Conservation (phyloP, 2,329 filamentous ascomycete species). For the Verticillium zaregamsianum region DNA sequence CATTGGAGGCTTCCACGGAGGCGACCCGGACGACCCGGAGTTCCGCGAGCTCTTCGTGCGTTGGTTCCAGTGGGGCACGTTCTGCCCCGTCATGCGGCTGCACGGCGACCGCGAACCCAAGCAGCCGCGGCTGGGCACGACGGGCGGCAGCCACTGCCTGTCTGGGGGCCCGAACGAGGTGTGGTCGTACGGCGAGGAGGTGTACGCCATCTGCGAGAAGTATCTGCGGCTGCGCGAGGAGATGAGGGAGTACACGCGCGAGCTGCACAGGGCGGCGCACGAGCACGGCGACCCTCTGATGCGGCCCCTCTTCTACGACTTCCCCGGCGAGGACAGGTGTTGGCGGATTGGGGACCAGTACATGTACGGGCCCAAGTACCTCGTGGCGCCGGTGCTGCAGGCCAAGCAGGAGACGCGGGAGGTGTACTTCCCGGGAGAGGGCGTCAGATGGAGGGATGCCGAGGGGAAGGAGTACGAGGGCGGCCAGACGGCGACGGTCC, state of each 20-base stretch:
- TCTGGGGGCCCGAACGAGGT: conserved; percentile 58
- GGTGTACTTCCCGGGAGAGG: conserved; percentile 47
- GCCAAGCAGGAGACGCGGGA: conserved; percentile 36
- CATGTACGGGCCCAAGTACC: conserved; percentile 58
- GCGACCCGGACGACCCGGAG: conserved; percentile 46
- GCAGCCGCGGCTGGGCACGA: conserved; percentile 19
- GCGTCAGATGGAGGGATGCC: conserved; percentile 6
- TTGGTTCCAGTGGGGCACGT: conserved; percentile 68
- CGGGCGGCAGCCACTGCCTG: conserved; percentile 23
- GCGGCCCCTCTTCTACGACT: conserved; percentile 59
- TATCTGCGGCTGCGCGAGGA: conserved; percentile 56
- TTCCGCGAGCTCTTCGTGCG: conserved; percentile 62
- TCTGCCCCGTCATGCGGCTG: conserved; percentile 63
- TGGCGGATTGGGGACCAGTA: conserved; percentile 61
- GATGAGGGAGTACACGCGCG: conserved; percentile 53
- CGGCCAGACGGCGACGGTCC: conserved; percentile 7
- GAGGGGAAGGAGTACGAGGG: conserved; percentile 9
- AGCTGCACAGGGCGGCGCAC: conserved; percentile 56
- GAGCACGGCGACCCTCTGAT: conserved; percentile 58
- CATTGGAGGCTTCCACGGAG: conserved; percentile 67
- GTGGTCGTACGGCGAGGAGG: conserved; percentile 60
- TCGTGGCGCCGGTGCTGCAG: conserved; percentile 53
- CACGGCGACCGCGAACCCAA: conserved; percentile 62
- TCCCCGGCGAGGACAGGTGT: conserved; percentile 45
- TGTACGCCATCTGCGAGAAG: conserved; percentile 55